Percentiles rank a stretch among this genome's conserved stretches.
phyloP scores from a whole-genome alignment of 129 eudicot genomes.

The Flaveria robusta region DNA sequence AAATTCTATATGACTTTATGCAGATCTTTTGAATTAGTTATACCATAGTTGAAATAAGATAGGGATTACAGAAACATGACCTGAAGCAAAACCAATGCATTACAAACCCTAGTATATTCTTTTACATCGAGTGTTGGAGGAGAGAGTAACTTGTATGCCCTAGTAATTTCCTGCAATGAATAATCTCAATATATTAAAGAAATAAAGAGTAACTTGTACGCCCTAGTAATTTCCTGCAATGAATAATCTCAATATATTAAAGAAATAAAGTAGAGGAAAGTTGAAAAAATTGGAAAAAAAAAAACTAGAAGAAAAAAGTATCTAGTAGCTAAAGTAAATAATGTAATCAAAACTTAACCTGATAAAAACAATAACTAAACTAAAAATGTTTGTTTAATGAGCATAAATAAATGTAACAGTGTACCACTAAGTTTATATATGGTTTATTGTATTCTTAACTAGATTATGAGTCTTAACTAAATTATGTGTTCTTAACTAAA shows the following conservation, averaged over 20 bases:
- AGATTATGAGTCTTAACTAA: neutral
- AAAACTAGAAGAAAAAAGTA: too few relatives aligned
- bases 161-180: constrained; percentile 44
- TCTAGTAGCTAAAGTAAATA: neutral
- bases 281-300: neutral
- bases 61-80: constrained; percentile 11
- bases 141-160: constrained; percentile 37
- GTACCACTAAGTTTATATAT: neutral
- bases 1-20: too few relatives aligned
- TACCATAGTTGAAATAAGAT: too few relatives aligned
- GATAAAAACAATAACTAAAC: neutral
- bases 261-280: neutral
- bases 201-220: constrained; percentile 30
- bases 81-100: constrained; percentile 51
- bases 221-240: constrained; percentile 45
- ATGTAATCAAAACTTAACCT: neutral
- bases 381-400: neutral
- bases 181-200: neutral
- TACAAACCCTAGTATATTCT: constrained; percentile 46
- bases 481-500: neutral
- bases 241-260: neutral
- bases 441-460: neutral
- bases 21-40: too few relatives aligned
- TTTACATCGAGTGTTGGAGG: constrained; percentile 37
- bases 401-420: neutral